These are phyloP conservation scores for Cicer bijugum DNA, from an alignment of 306 rosid genomes.

Conservation along the genomic window DNA sequence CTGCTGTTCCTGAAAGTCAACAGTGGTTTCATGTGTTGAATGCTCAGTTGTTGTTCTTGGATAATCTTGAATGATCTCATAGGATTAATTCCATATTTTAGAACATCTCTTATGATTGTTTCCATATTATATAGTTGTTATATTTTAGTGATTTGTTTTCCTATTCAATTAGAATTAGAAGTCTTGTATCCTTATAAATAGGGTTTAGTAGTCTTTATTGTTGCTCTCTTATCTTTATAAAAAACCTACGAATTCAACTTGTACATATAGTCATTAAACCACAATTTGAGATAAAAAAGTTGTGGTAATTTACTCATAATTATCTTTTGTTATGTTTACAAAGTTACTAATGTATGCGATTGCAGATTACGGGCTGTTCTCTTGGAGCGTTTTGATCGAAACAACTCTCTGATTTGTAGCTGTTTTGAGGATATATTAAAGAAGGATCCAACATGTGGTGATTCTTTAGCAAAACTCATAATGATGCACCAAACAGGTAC, in stretches of 20 bases:
- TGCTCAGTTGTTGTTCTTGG: too few relatives aligned
- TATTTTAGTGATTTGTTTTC: neutral
- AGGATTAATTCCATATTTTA: neutral
- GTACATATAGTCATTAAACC: slow-evolving; percentile 3
- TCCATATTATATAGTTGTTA: neutral
- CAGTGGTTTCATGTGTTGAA: too few relatives aligned
- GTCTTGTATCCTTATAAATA: neutral
- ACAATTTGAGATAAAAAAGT: slow-evolving; percentile 16
- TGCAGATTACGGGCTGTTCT: slow-evolving; percentile 72
- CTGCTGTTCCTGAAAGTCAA: too few relatives aligned
- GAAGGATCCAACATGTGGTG: slow-evolving; percentile 73
- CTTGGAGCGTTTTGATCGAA: slow-evolving; percentile 58
- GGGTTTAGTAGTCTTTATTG: neutral
- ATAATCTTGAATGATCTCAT: neutral
- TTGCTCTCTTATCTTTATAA: neutral
- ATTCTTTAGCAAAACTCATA: slow-evolving; percentile 75
- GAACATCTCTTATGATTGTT: neutral
- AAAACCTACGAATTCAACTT: neutral
- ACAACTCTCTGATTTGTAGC: slow-evolving; percentile 50
- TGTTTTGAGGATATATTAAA: slow-evolving; percentile 68
- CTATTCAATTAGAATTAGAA: neutral
- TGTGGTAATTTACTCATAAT: neutral
- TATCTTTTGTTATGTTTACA: slow-evolving; percentile 24
- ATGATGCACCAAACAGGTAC: slow-evolving; percentile 72
- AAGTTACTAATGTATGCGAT: slow-evolving; percentile 23